Conservation (phyloP, 2,329 filamentous ascomycete genomes). For the Claviceps cyperi region DNA sequence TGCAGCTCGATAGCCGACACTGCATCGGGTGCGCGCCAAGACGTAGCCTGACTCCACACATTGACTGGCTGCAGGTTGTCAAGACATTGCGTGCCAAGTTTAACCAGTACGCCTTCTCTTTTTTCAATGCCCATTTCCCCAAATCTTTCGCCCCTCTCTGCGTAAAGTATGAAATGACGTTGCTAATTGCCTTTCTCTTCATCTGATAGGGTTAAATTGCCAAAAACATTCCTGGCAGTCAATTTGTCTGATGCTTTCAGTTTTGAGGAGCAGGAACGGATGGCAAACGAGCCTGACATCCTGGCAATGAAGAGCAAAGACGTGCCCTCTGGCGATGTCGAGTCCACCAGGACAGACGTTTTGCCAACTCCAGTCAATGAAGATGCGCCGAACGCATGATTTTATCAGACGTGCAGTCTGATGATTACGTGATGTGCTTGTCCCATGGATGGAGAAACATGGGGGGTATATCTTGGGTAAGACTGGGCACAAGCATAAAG, state of each 20-base stretch:
- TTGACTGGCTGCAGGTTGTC: conserved; percentile 94
- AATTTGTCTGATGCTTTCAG: conserved; percentile 49
- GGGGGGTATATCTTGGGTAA: background rate
- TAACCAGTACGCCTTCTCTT: conserved; percentile 52
- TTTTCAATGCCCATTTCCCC: background rate
- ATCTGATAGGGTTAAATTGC: conserved; percentile 42
- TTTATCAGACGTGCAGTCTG: background rate
- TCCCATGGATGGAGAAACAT: background rate
- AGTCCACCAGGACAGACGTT: background rate
- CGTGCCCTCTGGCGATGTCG: conserved; percentile 8
- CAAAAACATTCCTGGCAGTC: conserved; percentile 50
- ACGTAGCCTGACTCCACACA: conserved; percentile 76
- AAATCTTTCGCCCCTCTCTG: background rate
- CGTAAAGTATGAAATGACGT: background rate
- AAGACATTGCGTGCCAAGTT: conserved; percentile 91
- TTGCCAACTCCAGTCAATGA: background rate
- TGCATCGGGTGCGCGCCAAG: conserved; percentile 91
- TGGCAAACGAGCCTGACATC: conserved; percentile 30
- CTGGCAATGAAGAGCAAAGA: conserved; percentile 33
- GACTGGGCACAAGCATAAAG: no score
- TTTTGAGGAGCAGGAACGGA: conserved; percentile 41
- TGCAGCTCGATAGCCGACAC: conserved; percentile 90
- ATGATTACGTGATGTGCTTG: background rate
- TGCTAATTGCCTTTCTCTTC: background rate
- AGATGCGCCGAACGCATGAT: background rate